These are phyloP conservation scores for Backusella sp. DNA, from an alignment of 192 early-diverging fungal genomes.

Conservation along the genomic window DNA sequence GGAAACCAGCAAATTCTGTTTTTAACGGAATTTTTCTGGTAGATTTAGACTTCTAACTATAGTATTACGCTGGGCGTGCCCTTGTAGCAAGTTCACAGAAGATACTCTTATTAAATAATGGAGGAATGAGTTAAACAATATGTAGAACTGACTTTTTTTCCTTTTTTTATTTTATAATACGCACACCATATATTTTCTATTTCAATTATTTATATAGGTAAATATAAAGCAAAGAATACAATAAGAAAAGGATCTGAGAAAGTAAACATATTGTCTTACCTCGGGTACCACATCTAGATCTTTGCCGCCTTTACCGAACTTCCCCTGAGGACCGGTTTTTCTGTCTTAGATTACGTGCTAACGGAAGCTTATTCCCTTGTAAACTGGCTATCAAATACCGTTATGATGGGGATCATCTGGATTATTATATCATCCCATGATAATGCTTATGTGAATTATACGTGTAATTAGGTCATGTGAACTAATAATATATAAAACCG, in stretches of 20 bases:
- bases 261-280: background rate
- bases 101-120: too few species aligned
- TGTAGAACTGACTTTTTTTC: too few species aligned
- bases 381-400: background rate
- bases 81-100: too few species aligned
- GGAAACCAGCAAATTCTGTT: too few species aligned
- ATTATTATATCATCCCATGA: background rate
- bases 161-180: background rate
- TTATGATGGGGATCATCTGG: background rate
- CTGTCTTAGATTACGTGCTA: background rate
- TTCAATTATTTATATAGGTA: background rate
- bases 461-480: background rate
- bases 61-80: too few species aligned
- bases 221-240: background rate
- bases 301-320: background rate
- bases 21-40: too few species aligned
- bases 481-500: background rate
- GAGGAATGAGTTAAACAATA: too few species aligned
- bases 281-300: background rate
- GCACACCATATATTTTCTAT: background rate
- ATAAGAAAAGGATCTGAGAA: background rate
- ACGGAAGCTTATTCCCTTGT: background rate
- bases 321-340: background rate
- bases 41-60: too few species aligned
- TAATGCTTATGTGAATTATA: background rate